A percentile compares a stretch with the other conserved stretches of the same genome.
These are phyloP conservation scores for Boletus tomentosulus DNA, from an alignment of 768 basidiomycete species.

Conservation along the genomic window DNA sequence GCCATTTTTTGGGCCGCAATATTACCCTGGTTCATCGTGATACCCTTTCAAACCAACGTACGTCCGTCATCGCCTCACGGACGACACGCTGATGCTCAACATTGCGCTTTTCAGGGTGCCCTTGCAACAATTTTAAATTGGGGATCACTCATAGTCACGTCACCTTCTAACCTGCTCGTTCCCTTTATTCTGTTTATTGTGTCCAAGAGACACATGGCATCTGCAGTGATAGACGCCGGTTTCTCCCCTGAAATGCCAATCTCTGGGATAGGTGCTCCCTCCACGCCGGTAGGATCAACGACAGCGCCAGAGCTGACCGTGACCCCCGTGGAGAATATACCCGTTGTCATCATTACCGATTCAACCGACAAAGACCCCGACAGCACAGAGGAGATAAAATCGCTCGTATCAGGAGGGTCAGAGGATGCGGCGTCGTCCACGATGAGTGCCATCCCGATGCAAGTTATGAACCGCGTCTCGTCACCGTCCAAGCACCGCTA, in stretches of 20 bases:
- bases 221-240: conserved; percentile 16
- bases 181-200: conserved; percentile 19
- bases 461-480: conserved; percentile 15
- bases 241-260: conserved; percentile 2
- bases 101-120: conserved; percentile 5
- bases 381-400: conserved; percentile 2
- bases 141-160: conserved; percentile 24
- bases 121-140: conserved; percentile 19
- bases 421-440: not conserved
- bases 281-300: not conserved
- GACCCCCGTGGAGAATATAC: conserved; percentile 7
- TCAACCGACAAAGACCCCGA: conserved; percentile 1
- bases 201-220: conserved; percentile 17
- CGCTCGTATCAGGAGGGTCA: conserved; percentile 4
- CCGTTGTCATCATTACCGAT: conserved; percentile 18
- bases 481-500: conserved; percentile 19
- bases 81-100: not conserved
- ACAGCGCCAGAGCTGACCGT: not conserved
- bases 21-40: conserved; percentile 20
- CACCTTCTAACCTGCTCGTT: conserved; percentile 21
- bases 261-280: not conserved
- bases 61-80: not conserved
- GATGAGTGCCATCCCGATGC: conserved; percentile 10
- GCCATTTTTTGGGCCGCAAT: conserved; percentile 24
- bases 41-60: conserved; percentile 26